A percentile compares a stretch with the other conserved stretches of the same genome.
Conservation (phyloP, 2,329 filamentous ascomycete species). For the Thielaviopsis musarum region DNA sequence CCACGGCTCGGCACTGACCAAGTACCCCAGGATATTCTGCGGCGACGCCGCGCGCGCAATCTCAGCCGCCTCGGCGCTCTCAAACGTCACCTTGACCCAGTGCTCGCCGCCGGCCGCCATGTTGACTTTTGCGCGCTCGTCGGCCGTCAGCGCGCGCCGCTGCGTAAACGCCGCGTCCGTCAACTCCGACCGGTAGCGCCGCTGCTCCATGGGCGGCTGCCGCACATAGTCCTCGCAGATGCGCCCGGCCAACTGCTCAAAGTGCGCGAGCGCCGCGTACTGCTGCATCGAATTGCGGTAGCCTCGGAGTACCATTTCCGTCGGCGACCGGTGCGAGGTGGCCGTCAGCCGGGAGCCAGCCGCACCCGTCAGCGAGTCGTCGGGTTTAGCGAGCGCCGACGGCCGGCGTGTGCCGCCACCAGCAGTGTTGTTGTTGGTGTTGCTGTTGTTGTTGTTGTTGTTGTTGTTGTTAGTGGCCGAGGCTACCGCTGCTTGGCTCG, state of each 20-base stretch:
- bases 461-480: conserved; percentile 16
- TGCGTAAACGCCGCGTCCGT: conserved; percentile 55
- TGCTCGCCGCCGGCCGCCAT: conserved; percentile 68
- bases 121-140: conserved; percentile 65
- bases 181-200: conserved; percentile 57
- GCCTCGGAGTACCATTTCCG: conserved; percentile 74
- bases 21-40: conserved; percentile 51
- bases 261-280: conserved; percentile 81
- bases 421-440: conserved; percentile 14
- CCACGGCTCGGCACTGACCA: conserved; percentile 57
- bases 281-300: conserved; percentile 49
- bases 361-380: conserved; percentile 15
- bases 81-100: conserved; percentile 82
- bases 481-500: conserved; percentile 26
- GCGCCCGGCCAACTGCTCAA: conserved; percentile 67
- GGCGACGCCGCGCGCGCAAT: conserved; percentile 53
- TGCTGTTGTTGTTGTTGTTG: conserved; percentile 15
- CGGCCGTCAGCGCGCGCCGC: conserved; percentile 45
- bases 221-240: conserved; percentile 91
- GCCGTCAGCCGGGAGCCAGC: conserved; percentile 18
- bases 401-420: conserved; percentile 13
- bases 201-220: conserved; percentile 54
- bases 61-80: conserved; percentile 54
- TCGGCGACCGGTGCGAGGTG: conserved; percentile 20
- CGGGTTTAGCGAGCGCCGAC: conserved; percentile 7